These are phyloP conservation scores for Primulina tabacum DNA, from an alignment of 257 asterid genomes.

Conservation along the genomic window DNA sequence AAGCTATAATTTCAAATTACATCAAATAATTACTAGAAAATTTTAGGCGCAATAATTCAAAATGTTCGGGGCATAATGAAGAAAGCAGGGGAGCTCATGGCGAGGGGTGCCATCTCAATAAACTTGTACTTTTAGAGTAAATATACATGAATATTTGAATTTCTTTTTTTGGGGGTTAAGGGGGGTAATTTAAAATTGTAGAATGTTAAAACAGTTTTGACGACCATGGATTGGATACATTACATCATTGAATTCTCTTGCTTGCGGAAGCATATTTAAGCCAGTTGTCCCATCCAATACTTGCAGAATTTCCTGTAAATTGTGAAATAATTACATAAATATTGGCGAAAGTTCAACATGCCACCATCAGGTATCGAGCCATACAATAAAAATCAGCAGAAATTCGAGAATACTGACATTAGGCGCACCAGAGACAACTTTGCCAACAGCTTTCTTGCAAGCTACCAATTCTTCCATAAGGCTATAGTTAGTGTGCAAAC, in stretches of 20 bases:
- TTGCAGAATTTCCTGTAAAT: slow-evolving; percentile 74
- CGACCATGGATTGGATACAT: slow-evolving; percentile 14
- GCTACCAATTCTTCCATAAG: slow-evolving; percentile 91
- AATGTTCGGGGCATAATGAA: neutral
- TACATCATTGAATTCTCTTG: slow-evolving; percentile 96
- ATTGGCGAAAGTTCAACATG: neutral
- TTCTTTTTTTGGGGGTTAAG: neutral
- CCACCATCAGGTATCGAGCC: neutral
- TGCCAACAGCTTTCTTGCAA: slow-evolving; percentile 78
- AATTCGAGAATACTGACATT: slow-evolving; percentile 46
- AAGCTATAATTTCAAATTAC: neutral
- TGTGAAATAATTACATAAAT: neutral
- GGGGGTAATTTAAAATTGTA: neutral
- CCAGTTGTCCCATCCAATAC: slow-evolving; percentile 97
- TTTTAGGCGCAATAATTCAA: neutral
- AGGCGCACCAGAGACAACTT: slow-evolving; percentile 81
- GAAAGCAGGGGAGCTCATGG: neutral
- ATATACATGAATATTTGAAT: too few species aligned
- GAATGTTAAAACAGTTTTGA: slow-evolving; percentile 1
- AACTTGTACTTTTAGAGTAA: neutral
- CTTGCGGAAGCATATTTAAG: slow-evolving; percentile 97
- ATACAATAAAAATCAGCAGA: slow-evolving; percentile 5
- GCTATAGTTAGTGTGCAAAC: slow-evolving; percentile 93
- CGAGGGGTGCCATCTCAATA: neutral
- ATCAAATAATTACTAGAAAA: neutral